Conservation (phyloP, 1,284 basidiomycete genomes). For the Ganoderma resinaceum region DNA sequence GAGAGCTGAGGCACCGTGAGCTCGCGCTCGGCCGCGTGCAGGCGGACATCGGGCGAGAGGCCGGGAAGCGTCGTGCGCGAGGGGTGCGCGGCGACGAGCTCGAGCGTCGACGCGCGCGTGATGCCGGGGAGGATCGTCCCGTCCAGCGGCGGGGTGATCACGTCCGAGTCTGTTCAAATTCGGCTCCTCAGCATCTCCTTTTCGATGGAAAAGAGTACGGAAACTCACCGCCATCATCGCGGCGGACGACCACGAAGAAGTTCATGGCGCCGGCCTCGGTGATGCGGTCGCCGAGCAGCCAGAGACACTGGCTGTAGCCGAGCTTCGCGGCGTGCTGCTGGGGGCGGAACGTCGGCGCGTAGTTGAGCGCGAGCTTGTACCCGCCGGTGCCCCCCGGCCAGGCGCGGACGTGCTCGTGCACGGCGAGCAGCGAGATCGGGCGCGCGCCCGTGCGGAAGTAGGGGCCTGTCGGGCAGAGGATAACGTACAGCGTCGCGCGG, state of each 20-base stretch:
- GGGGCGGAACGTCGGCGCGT: constrained; percentile 72
- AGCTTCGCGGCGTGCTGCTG: constrained; percentile 67
- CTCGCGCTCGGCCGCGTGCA: constrained; percentile 49
- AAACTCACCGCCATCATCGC: constrained; percentile 53
- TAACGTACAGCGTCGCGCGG: constrained; percentile 74
- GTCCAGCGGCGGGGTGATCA: constrained; percentile 80
- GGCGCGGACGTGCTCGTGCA: constrained; percentile 72
- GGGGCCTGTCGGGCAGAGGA: constrained; percentile 72
- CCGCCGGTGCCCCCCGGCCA: constrained; percentile 86
- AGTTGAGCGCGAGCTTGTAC: constrained; percentile 75
- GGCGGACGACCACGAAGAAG: constrained; percentile 58
- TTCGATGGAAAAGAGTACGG: neutral
- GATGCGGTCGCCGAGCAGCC: constrained; percentile 51
- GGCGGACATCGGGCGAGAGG: constrained; percentile 45
- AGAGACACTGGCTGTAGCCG: constrained; percentile 79
- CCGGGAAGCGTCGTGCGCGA: constrained; percentile 58
- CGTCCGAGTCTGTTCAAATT: constrained; percentile 56
- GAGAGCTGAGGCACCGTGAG: constrained; percentile 61
- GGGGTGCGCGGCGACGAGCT: constrained; percentile 60
- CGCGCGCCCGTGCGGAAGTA: constrained; percentile 74
- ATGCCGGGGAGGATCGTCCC: constrained; percentile 80
- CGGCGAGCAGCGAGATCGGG: constrained; percentile 76
- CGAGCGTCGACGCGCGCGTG: constrained; percentile 77
- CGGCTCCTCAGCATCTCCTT: neutral
- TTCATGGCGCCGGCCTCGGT: constrained; percentile 71